Percentiles rank a stretch among this genome's conserved stretches.
Evolutionary conservation across 1,139 yeast species (phyloP).

Genomic region (Kurtzmaniella natalensis): DNA sequence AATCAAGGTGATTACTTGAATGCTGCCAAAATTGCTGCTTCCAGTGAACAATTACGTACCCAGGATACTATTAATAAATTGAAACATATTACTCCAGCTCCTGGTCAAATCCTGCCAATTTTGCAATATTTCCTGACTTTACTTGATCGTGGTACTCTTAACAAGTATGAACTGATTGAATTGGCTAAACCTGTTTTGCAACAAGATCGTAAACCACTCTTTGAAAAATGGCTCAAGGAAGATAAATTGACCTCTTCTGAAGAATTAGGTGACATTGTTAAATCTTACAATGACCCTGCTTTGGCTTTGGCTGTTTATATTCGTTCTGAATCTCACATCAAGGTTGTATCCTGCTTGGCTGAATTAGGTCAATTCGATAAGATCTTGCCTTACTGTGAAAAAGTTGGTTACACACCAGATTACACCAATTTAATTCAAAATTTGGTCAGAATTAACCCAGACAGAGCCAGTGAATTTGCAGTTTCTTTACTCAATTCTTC

Average conservation of each 20-base stretch:
- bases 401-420: constrained; percentile 86
- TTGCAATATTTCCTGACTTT: constrained; percentile 89
- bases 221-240: constrained; percentile 96
- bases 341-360: constrained; percentile 89
- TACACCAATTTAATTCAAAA: constrained; percentile 87
- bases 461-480: constrained; percentile 96
- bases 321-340: constrained; percentile 78
- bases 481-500: constrained; percentile 69
- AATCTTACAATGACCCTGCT: constrained; percentile 73
- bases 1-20: constrained; percentile 82
- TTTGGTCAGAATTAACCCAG: constrained; percentile 91
- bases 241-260: constrained; percentile 92
- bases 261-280: constrained; percentile 94
- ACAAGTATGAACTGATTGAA: constrained; percentile 91
- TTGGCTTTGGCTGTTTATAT: constrained; percentile 89
- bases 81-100: constrained; percentile 89
- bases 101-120: constrained; percentile 93
- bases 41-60: constrained; percentile 90
- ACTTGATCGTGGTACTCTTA: constrained; percentile 88
- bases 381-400: constrained; percentile 89
- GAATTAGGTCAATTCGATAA: constrained; percentile 96
- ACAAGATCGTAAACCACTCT: constrained; percentile 89
- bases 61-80: constrained; percentile 92
- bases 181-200: constrained; percentile 93
- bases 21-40: constrained; percentile 97